Conservation (phyloP, 805 yeast genomes). For the Candida sanyiensis region DNA sequence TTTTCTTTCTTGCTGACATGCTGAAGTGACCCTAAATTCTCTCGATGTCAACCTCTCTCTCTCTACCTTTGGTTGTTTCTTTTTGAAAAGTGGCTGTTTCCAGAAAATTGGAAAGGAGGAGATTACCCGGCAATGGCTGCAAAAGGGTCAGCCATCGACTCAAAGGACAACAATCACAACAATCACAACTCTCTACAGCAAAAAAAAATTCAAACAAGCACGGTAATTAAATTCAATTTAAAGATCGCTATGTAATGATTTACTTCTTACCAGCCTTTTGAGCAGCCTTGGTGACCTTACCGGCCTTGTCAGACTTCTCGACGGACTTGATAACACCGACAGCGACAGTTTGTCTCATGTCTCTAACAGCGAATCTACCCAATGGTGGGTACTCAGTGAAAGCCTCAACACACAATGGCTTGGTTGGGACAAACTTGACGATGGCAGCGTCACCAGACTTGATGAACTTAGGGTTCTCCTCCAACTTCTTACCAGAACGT, state of each 20-base stretch:
- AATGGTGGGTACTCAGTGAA: conserved; percentile 96
- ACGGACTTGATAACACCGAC: conserved; percentile 98
- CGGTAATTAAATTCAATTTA: neutral
- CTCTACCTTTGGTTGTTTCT: neutral
- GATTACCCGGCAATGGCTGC: conserved; percentile 3
- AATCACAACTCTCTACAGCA: too few species aligned
- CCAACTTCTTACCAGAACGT: conserved; percentile 90
- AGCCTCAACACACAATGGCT: conserved; percentile 95
- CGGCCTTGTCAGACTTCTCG: conserved; percentile 78
- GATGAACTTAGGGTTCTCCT: conserved; percentile 87
- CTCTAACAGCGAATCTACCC: conserved; percentile 99
- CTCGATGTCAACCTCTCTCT: neutral
- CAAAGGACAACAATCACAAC: too few species aligned
- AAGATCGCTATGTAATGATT: conserved; percentile 4
- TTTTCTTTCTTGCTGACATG: conserved; percentile 53
- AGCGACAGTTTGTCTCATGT: conserved; percentile 99
- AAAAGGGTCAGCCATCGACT: too few species aligned
- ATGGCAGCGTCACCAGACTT: conserved; percentile 97
- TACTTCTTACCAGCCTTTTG: conserved; percentile 28
- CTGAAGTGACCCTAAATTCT: neutral
- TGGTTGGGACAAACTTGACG: conserved; percentile 82
- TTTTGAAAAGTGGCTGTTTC: neutral
- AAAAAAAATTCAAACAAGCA: too few species aligned
- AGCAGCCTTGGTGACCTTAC: conserved; percentile 97
- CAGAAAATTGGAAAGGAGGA: neutral